Base-by-base conservation (phyloP, 2,329 filamentous ascomycete genomes). In the Diaporthe vexans region DNA sequence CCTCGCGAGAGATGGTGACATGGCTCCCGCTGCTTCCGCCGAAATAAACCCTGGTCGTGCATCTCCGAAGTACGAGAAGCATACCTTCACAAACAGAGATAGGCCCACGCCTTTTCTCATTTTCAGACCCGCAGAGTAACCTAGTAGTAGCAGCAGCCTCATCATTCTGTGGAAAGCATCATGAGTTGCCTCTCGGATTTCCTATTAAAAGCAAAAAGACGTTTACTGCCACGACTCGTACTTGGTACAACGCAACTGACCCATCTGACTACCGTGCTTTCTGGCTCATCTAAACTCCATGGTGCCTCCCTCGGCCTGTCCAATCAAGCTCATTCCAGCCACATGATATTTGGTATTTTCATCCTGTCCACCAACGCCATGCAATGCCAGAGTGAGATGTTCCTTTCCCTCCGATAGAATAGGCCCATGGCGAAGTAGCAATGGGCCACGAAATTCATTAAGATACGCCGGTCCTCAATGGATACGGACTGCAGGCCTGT, bases 311-410 rank as follows among this genome's bases (percentile, higher is more conserved):
- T 69, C 21, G 57, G 57, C 24, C 68, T 69, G 67, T 72, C 59
- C 68, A 74, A 58, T 43, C 68, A 67, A 74, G 72, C 68, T 57
- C 35, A 24, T 56, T 46, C 48, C 57, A 74, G 72, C 69, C 46
- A 72, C 72, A 71, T 70, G 68, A 71, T 74, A 72, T 72, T 57
- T 76, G 72, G 72, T 76, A 76, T 74, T 71, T 56, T 71, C 63
- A n/a, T 48, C 69, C 74, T 51, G 52, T 57, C 59, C 59, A 46
- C 71, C 65, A 76, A 76, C 74, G 72, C 74, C 74, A 29, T 70
- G 74, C 74, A 74, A 76, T 76, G 72, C 59, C 68, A 74, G 59
- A 74, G 40, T 43, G 6, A 69, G 37, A 29, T 37, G 9, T 72
- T 21, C 37, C 46, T 24, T 52, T n/a, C 65, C 46, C 35, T 43